Evolutionary conservation across 2,329 filamentous ascomycete genomes (phyloP), one percentile per base, ranked within the genome.

Genomic region (Claviceps maximensis): DNA sequence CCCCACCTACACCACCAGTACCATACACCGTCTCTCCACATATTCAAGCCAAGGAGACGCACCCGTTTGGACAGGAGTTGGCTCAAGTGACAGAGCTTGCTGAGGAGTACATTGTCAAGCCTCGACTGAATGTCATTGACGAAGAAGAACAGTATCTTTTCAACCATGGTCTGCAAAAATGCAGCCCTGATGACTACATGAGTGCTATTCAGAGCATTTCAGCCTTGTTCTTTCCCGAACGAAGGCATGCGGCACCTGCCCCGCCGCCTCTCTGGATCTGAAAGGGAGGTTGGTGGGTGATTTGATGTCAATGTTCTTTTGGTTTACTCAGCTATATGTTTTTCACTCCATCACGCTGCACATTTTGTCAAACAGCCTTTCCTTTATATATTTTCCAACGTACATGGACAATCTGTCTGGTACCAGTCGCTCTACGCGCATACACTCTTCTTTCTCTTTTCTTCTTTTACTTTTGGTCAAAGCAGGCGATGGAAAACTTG

Each of bases 11-110:
- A 49, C 63, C 64, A 52, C 59, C 64, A 49, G 58, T 66, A 50
- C 58, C 68, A 29, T 58, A 64, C 59, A 53, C 29, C 8, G 23
- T 38, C 5, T 45, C 41, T 8, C 68, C 69, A 53, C 72, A 73
- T 29, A 60, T 55, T 25, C 47, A 55, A 47, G 49, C 56, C 58
- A 68, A 70, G 63, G 67, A 73, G 29, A 60, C 69, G 47, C 81
- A 93, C 66, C 91, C 91, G 0, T 97, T 97, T 62, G 88, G 88
- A 51, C 83, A 85, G 50, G 93, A 98, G 69, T 74, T 97, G 51
- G 89, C 88, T 53, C 86, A 97, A 69, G 87, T 97, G 25, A 89
- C 89, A 51, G 93, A 97, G 69, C 79, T 96, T 17, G 91, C 86
- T 0, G 93, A 97, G 70, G 90, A 96, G 68, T 91, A 89, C 60